These are phyloP conservation scores for Funneliformis caledonium DNA, from an alignment of 371 early-diverging fungal species.

Conservation along the genomic window DNA sequence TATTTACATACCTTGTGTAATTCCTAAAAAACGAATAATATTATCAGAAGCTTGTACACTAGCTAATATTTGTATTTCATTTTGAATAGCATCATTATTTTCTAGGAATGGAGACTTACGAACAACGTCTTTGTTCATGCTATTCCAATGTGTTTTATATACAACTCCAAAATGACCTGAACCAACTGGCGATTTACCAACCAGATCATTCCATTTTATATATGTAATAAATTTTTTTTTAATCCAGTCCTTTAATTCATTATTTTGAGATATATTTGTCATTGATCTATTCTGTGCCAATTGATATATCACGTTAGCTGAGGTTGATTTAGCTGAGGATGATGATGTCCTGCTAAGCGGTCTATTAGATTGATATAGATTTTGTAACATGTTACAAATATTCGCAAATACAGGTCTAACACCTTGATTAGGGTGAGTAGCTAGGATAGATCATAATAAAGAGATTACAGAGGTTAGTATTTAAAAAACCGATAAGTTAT, in stretches of 20 bases:
- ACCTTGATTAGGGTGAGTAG: neutral
- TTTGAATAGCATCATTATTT: neutral
- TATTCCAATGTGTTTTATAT: neutral
- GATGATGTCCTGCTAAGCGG: too few species aligned
- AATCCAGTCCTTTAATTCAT: too few species aligned
- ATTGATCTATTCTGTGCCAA: too few species aligned
- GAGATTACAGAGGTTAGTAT: too few species aligned
- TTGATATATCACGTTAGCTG: too few species aligned
- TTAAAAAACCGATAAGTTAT: too few species aligned
- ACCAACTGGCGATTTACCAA: neutral
- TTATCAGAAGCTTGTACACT: neutral
- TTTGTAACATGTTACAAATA: neutral
- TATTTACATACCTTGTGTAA: neutral
- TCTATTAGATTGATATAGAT: neutral
- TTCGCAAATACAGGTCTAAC: neutral
- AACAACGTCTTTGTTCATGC: neutral
- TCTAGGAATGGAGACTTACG: neutral
- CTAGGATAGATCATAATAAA: neutral
- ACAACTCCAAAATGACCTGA: neutral
- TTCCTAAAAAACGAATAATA: slow-evolving; percentile 10
- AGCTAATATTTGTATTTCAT: neutral
- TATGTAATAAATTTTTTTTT: too few species aligned
- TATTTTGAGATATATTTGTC: too few species aligned
- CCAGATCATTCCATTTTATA: too few species aligned
- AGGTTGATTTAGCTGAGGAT: too few species aligned